These are phyloP conservation scores for Plantago major DNA, from an alignment of 257 asterid genomes.

Conservation along the genomic window DNA sequence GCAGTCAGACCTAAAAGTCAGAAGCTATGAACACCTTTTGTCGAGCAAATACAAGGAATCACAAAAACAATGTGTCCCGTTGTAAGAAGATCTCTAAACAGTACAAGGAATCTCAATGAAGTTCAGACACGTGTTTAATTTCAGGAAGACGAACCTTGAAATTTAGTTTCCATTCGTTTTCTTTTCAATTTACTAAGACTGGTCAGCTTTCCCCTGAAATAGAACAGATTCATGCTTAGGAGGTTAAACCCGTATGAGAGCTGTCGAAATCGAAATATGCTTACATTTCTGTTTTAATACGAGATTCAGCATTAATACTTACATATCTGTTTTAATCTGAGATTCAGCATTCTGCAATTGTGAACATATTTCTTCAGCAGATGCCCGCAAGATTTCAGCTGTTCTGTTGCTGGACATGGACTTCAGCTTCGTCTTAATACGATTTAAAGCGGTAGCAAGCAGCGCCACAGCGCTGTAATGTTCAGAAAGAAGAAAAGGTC, in stretches of 20 bases:
- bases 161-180: slow-evolving; percentile 55
- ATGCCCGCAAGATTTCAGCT: slow-evolving; percentile 67
- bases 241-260: slow-evolving; percentile 13
- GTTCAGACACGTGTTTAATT: slow-evolving; percentile 10
- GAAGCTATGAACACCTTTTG: too few relatives aligned
- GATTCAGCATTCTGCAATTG: slow-evolving; percentile 64
- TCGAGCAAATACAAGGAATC: too few relatives aligned
- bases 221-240: slow-evolving; percentile 26
- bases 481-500: slow-evolving; percentile 19
- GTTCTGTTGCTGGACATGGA: slow-evolving; percentile 52
- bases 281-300: slow-evolving; percentile 65
- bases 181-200: slow-evolving; percentile 50
- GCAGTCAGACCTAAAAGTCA: too few relatives aligned
- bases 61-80: too few relatives aligned
- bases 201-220: slow-evolving; percentile 66
- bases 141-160: slow-evolving; percentile 51
- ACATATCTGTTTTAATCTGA: slow-evolving; percentile 69
- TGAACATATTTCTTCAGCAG: slow-evolving; percentile 55
- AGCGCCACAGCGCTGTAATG: slow-evolving; percentile 65
- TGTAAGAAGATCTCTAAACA: not conserved
- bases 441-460: slow-evolving; percentile 57
- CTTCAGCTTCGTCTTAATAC: slow-evolving; percentile 63
- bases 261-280: slow-evolving; percentile 24
- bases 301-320: slow-evolving; percentile 65
- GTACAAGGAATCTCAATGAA: slow-evolving; percentile 7